phyloP scores from a whole-genome alignment of 192 early-diverging fungal species.

The Backusella circina region DNA sequence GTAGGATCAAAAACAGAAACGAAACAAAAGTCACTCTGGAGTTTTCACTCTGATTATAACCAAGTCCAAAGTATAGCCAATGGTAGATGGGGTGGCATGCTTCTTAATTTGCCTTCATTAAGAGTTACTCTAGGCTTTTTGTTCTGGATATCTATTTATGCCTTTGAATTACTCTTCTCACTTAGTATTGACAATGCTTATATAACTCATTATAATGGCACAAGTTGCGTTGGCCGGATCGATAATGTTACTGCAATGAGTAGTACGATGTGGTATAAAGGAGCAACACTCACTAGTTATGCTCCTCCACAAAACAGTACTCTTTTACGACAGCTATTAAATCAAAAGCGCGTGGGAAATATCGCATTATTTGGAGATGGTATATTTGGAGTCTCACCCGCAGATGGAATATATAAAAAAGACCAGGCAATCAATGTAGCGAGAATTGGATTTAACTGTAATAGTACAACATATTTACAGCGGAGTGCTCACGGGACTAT shows the following conservation, averaged over 20 bases:
- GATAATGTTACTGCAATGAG: background rate
- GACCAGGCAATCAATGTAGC: background rate
- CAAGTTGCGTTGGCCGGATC: background rate
- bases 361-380: background rate
- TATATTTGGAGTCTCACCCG: background rate
- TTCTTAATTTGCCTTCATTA: background rate
- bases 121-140: background rate
- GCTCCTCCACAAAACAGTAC: background rate
- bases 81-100: background rate
- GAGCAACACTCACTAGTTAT: background rate
- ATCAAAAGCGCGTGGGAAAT: background rate
- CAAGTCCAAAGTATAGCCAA: background rate
- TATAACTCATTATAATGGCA: background rate
- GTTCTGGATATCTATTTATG: background rate
- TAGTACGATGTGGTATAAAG: background rate
- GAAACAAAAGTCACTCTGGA: background rate
- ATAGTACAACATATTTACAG: background rate
- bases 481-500: background rate
- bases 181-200: background rate
- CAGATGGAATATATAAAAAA: background rate
- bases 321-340: background rate
- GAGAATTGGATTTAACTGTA: background rate
- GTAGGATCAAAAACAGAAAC: background rate
- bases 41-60: background rate
- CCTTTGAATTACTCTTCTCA: background rate